Conservation (phyloP, 768 basidiomycete genomes). For the Tubosaeta sp. region DNA sequence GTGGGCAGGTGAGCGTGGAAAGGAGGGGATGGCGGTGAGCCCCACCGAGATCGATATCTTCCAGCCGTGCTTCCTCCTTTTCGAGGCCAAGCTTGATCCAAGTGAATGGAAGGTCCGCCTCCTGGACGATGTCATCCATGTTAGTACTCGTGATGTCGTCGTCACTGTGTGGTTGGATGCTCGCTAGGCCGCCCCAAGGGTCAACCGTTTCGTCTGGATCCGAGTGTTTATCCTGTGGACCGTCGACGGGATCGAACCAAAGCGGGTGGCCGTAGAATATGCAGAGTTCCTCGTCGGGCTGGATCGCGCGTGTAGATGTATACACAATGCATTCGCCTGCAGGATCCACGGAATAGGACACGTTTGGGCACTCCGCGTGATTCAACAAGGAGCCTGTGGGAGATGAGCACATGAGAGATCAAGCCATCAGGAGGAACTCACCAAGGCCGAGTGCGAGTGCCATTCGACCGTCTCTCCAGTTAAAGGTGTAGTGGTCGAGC, state of each 20-base stretch:
- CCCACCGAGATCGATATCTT: conserved; percentile 41
- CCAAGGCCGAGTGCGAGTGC: conserved; percentile 78
- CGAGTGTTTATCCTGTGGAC: neutral
- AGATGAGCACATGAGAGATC: neutral
- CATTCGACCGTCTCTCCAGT: conserved; percentile 69
- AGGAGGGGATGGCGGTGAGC: too few species aligned
- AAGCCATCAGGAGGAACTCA: conserved; percentile 24
- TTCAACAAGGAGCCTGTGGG: conserved; percentile 75
- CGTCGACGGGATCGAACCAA: conserved; percentile 53
- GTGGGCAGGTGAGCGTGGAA: neutral
- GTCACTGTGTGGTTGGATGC: conserved; percentile 1
- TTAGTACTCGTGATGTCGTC: neutral
- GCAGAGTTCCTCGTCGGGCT: conserved; percentile 67
- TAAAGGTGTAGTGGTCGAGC: conserved; percentile 73
- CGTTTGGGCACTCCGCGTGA: conserved; percentile 66
- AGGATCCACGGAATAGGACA: conserved; percentile 56
- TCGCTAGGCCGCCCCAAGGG: conserved; percentile 4
- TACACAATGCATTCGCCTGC: conserved; percentile 59
- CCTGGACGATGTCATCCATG: conserved; percentile 45
- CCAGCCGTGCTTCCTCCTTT: conserved; percentile 55
- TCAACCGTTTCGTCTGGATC: neutral
- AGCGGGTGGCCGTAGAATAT: conserved; percentile 72
- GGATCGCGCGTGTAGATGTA: conserved; percentile 48
- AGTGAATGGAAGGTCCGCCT: conserved; percentile 62
- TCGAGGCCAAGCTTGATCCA: conserved; percentile 55